Base-by-base conservation (phyloP, 768 basidiomycete species). In the Boletus huronensis region DNA sequence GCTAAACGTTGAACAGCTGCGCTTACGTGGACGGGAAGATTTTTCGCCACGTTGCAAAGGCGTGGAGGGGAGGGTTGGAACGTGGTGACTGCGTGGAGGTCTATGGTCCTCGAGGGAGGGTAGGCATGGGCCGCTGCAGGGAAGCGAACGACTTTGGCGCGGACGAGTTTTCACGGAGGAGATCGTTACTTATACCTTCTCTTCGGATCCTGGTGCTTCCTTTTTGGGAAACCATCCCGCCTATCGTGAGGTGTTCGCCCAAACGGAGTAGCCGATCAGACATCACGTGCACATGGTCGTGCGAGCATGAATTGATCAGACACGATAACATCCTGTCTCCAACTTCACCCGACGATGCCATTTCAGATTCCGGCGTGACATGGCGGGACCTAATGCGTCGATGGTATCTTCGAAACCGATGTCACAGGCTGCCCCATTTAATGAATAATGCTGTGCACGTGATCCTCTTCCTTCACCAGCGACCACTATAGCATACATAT, bases 181-280 rank as follows among this genome's bases (percentile, higher is more conserved):
- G 17, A 7, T 13, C n/a, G 53, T 58, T 65, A 65, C 63, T 64
- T 65, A 65, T 65, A 64, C 38, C 3, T 9, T 39, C 10, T 56
- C 11, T 44, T 65, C 60, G 64, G 55, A 7, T 55, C 46, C 54
- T 6, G 2, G 3, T 4, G 2, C 9, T 47, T 62, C 55, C 53
- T 35, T 43, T 57, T 54, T 3, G 3, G 39, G 63, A 26, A 47
- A 41, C 19, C n/a, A 13, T 2, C 31, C 29, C 16, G 11, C 8
- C 40, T 38, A 48, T 50, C 45, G 29, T 38, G 14, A 48, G 21
- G 52, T 1, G 10, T 25, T 36, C 25, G 1, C 9, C 51, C 60
- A 55, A 61, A 51, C 7, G 29, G 46, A 49, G 60, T 26, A 51
- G 35, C 36, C 29, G 36, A 34, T 50, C 16, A 26, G 25, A 48